These are phyloP conservation scores for Taxillus chinensis DNA, from an alignment of 164 flowering plant species.

Conservation along the genomic window DNA sequence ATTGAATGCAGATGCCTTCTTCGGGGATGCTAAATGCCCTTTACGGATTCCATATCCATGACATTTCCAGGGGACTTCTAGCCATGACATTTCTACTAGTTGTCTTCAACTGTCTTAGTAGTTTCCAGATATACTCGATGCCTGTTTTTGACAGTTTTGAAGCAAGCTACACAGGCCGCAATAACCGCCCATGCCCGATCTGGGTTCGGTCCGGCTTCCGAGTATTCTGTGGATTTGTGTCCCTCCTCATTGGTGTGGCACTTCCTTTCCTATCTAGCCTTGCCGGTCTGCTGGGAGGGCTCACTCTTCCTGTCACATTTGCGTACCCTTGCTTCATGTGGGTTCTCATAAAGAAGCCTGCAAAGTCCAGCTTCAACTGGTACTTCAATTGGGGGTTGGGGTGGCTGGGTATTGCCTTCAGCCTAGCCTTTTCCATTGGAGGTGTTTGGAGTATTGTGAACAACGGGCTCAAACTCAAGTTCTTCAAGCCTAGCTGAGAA, in stretches of 20 bases:
- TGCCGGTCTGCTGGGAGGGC: slow-evolving; percentile 91
- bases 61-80: slow-evolving; percentile 84
- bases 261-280: slow-evolving; percentile 95
- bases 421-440: slow-evolving; percentile 86
- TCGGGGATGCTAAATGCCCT: slow-evolving; percentile 84
- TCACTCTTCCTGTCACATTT: slow-evolving; percentile 94
- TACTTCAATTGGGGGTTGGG: slow-evolving; percentile 89
- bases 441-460: slow-evolving; percentile 94
- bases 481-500: slow-evolving; percentile 55
- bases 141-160: slow-evolving; percentile 97
- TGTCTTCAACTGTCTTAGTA: slow-evolving; percentile 91
- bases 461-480: slow-evolving; percentile 71
- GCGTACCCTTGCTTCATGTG: slow-evolving; percentile 99
- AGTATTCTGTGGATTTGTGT: slow-evolving; percentile 73
- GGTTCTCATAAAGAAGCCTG: slow-evolving; percentile 82
- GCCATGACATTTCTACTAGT: slow-evolving; percentile 85
- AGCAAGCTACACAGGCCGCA: slow-evolving; percentile 90
- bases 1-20: slow-evolving; percentile 62
- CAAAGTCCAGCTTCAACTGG: slow-evolving; percentile 79
- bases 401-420: slow-evolving; percentile 81
- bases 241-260: slow-evolving; percentile 88
- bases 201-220: slow-evolving; percentile 96
- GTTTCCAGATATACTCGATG: slow-evolving; percentile 98
- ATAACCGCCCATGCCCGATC: slow-evolving; percentile 94
- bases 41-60: slow-evolving; percentile 73